These are phyloP conservation scores for Ambrosia artemisiifolia DNA, from an alignment of 129 eudicot genomes.

Conservation along the genomic window DNA sequence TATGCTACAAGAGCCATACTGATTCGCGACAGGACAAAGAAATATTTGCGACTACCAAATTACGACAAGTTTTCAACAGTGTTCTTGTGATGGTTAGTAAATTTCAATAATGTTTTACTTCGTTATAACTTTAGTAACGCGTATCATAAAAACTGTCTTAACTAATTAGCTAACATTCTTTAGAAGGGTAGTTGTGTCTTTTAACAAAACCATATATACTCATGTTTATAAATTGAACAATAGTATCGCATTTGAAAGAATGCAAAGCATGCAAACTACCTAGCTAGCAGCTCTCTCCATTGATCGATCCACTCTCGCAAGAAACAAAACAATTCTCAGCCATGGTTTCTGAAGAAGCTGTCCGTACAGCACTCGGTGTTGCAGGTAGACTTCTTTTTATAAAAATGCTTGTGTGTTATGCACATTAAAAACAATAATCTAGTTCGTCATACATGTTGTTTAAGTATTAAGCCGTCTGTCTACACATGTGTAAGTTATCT, in stretches of 20 bases:
- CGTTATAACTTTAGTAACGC: no score
- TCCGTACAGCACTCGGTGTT: slow-evolving; percentile 50
- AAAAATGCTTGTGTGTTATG: no score
- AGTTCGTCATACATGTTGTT: no score
- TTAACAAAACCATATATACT: neutral
- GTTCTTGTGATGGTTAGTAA: no score
- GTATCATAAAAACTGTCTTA: neutral
- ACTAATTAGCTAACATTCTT: neutral
- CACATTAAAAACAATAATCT: no score
- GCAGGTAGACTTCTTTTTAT: slow-evolving; percentile 31
- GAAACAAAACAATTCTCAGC: neutral
- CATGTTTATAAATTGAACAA: neutral
- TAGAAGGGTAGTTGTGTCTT: slow-evolving; percentile 13
- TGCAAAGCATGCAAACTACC: neutral
- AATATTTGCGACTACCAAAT: no score
- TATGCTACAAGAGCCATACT: no score
- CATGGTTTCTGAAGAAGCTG: slow-evolving; percentile 45
- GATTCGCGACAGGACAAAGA: no score
- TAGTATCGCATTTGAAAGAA: neutral
- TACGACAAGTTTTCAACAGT: no score
- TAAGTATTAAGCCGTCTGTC: no score
- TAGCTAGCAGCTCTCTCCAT: neutral
- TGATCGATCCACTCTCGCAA: neutral
- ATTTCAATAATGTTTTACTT: no score
- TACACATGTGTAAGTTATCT: no score